These are phyloP conservation scores for Pleurotus giganteus DNA, from an alignment of 768 basidiomycete genomes.

Conservation along the genomic window DNA sequence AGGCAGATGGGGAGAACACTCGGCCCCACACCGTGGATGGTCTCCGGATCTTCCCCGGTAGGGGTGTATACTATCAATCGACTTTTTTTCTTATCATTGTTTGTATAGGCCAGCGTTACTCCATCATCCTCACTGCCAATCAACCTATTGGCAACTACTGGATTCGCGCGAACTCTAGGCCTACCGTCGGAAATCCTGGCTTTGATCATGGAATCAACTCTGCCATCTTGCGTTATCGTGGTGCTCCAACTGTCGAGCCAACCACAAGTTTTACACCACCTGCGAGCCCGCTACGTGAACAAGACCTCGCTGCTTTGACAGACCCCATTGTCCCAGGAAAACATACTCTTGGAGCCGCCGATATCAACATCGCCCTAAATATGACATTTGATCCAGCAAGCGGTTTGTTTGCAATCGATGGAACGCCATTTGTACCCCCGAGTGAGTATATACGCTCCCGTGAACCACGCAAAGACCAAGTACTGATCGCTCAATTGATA, in stretches of 20 bases:
- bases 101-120: conserved; percentile 15
- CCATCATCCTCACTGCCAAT: conserved; percentile 40
- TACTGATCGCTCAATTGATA: neutral
- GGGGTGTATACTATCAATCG: conserved; percentile 16
- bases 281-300: conserved; percentile 28
- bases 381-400: conserved; percentile 18
- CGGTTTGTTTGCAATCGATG: conserved; percentile 23
- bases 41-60: conserved; percentile 34
- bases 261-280: conserved; percentile 18
- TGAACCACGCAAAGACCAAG: neutral
- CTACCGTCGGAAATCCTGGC: conserved; percentile 12
- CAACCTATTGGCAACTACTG: conserved; percentile 49
- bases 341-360: conserved; percentile 36
- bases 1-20: conserved; percentile 34
- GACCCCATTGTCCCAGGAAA: conserved; percentile 35
- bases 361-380: conserved; percentile 33
- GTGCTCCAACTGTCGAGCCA: conserved; percentile 41
- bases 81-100: no score
- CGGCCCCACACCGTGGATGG: conserved; percentile 27
- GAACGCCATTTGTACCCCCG: conserved; percentile 24
- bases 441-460: neutral
- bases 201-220: conserved; percentile 39
- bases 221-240: conserved; percentile 47
- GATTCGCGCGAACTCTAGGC: conserved; percentile 41
- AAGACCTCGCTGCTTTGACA: conserved; percentile 29